phyloP scores from a whole-genome alignment of 73 alveolate genomes.

The Symbiodinium pilosum region DNA sequence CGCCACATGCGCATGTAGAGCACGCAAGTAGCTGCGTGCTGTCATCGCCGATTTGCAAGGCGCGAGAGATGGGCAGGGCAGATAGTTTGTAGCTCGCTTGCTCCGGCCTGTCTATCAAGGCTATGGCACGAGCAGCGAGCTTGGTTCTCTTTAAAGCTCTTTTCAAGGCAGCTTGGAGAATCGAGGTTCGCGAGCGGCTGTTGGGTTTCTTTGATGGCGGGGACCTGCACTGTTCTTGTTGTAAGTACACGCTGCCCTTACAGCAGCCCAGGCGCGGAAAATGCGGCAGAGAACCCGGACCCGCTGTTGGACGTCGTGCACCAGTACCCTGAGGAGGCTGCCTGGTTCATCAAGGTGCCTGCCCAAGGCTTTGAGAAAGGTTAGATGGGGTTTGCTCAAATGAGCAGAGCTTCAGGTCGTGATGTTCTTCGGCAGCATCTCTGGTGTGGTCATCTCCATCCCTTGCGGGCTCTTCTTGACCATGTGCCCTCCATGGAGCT shows the following conservation, averaged over 20 bases:
- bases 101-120: too few species aligned
- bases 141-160: too few species aligned
- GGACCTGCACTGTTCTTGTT: neutral
- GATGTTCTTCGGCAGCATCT: conserved; percentile 95
- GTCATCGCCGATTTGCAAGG: too few species aligned
- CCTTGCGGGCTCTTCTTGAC: conserved; percentile 93
- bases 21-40: too few species aligned
- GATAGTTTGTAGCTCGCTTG: too few species aligned
- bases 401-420: conserved; percentile 26
- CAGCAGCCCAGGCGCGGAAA: conserved; percentile 40
- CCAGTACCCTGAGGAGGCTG: conserved; percentile 94
- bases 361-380: neutral
- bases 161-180: too few species aligned
- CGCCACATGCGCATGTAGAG: too few species aligned
- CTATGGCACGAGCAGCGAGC: too few species aligned
- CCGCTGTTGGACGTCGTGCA: conserved; percentile 92
- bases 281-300: conserved; percentile 44
- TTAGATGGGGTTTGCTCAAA: too few species aligned
- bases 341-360: conserved; percentile 86
- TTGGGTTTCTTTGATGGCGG: conserved; percentile 61
- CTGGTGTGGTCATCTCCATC: conserved; percentile 89
- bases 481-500: conserved; percentile 60
- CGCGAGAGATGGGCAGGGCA: too few species aligned
- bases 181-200: conserved; percentile 37
- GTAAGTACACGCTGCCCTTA: too few species aligned